Evolutionary conservation across 2,329 filamentous ascomycete genomes (phyloP).

Genomic region (Fusarium duplospermum): DNA sequence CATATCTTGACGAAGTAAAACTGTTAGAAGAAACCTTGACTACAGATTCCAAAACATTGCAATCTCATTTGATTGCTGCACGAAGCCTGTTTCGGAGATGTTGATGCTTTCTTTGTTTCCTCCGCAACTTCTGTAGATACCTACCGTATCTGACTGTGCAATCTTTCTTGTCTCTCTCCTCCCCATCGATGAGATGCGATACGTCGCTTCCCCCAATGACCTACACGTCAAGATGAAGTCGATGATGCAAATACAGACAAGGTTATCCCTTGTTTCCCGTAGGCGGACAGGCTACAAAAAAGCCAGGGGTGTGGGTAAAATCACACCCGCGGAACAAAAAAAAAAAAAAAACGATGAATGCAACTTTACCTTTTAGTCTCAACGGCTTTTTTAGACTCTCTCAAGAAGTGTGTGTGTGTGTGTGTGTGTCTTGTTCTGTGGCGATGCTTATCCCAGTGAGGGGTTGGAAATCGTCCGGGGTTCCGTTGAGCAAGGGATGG

Average conservation of each 20-base stretch:
- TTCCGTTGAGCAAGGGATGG: slow-evolving; percentile 18
- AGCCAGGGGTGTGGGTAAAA: not conserved
- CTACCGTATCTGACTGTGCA: not conserved
- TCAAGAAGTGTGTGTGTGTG: not conserved
- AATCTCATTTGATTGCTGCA: slow-evolving; percentile 9
- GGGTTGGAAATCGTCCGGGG: not conserved
- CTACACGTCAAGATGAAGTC: slow-evolving; percentile 17
- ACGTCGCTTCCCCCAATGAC: not conserved
- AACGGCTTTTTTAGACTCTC: not conserved
- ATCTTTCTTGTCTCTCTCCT: not conserved
- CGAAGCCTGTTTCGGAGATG: slow-evolving; percentile 7
- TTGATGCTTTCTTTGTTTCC: not conserved
- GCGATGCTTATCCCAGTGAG: slow-evolving; percentile 14
- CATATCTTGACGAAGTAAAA: slow-evolving; percentile 6
- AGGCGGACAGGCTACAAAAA: not conserved
- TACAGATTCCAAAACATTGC: slow-evolving; percentile 5
- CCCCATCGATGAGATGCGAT: slow-evolving; percentile 2
- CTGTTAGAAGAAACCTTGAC: slow-evolving; percentile 18
- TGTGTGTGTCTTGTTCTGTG: not conserved
- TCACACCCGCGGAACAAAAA: slow-evolving; percentile 25
- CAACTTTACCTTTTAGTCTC: slow-evolving; percentile 21
- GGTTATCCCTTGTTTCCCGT: slow-evolving; percentile 18
- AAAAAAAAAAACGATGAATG: too few relatives aligned
- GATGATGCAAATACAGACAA: slow-evolving; percentile 26
- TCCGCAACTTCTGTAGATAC: not conserved